These are phyloP conservation scores for Dinochytrium kinnereticum DNA, from an alignment of 371 early-diverging fungal genomes.

Conservation along the genomic window DNA sequence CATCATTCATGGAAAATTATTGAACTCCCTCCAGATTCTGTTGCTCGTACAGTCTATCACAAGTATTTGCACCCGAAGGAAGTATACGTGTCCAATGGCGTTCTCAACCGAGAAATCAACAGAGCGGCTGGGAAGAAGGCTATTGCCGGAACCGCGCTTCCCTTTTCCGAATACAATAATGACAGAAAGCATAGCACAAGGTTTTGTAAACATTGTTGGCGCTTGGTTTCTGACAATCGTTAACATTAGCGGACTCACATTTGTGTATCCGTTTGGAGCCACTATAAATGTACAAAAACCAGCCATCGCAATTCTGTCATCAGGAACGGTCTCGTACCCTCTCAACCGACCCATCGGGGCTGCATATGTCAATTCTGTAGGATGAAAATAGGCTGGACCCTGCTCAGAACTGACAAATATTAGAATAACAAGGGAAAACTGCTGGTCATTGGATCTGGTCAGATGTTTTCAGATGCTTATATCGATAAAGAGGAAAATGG, in stretches of 20 bases:
- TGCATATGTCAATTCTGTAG: constrained; percentile 48
- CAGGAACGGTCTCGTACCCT: constrained; percentile 60
- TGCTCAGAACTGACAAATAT: background rate
- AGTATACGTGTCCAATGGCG: constrained; percentile 56
- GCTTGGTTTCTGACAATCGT: background rate
- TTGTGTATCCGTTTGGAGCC: constrained; percentile 63
- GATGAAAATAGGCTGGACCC: background rate
- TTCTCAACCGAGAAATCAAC: constrained; percentile 62
- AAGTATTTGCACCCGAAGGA: constrained; percentile 67
- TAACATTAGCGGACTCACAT: constrained; percentile 46
- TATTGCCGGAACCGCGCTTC: background rate
- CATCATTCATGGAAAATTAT: background rate
- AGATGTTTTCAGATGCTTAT: constrained; percentile 61
- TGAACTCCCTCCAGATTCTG: constrained; percentile 44
- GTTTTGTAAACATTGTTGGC: constrained; percentile 3
- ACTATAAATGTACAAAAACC: constrained; percentile 64
- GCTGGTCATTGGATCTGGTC: constrained; percentile 54
- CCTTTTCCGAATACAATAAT: background rate
- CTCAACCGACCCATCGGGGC: constrained; percentile 60
- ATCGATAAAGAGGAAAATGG: constrained; percentile 65
- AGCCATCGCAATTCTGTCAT: constrained; percentile 59
- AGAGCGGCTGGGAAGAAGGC: constrained; percentile 55
- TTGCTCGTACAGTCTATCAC: constrained; percentile 58
- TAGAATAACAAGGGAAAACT: constrained; percentile 54
- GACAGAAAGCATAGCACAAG: constrained; percentile 17